Conservation (phyloP, 2,329 filamentous ascomycete species). For the Furcasterigmium sp. region DNA sequence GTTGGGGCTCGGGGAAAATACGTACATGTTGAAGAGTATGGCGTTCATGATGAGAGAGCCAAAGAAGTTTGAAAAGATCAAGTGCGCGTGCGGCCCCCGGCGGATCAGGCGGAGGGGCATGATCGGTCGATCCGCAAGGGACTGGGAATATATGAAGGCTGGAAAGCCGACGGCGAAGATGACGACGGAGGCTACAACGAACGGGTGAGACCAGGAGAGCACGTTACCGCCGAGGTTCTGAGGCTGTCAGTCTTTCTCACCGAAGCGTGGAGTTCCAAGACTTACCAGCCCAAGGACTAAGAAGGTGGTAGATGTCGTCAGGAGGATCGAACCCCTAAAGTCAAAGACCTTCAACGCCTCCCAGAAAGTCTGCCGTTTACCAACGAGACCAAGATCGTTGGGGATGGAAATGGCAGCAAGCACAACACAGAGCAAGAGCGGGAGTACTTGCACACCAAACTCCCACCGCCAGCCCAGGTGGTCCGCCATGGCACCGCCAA, state of each 20-base stretch:
- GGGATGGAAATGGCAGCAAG: slow-evolving; percentile 46
- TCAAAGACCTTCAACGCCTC: slow-evolving; percentile 54
- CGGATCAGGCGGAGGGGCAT: slow-evolving; percentile 53
- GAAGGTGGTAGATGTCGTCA: slow-evolving; percentile 49
- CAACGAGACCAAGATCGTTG: slow-evolving; percentile 42
- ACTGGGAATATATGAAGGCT: slow-evolving; percentile 47
- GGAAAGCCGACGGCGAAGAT: slow-evolving; percentile 43
- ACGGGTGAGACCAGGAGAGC: slow-evolving; percentile 54
- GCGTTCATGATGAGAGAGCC: slow-evolving; percentile 47
- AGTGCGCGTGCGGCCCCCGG: slow-evolving; percentile 45
- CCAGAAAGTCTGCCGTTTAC: slow-evolving; percentile 35
- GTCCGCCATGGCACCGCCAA: slow-evolving; percentile 67
- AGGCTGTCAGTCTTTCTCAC: neutral
- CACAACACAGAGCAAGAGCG: slow-evolving; percentile 38
- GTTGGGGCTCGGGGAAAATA: neutral
- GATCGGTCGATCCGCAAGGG: slow-evolving; percentile 45
- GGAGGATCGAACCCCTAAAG: slow-evolving; percentile 44
- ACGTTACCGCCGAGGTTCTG: slow-evolving; percentile 60
- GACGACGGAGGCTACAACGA: slow-evolving; percentile 46
- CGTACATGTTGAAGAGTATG: slow-evolving; percentile 54
- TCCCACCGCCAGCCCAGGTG: slow-evolving; percentile 69
- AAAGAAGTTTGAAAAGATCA: slow-evolving; percentile 52
- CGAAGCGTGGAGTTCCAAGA: slow-evolving; percentile 6
- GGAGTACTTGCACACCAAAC: slow-evolving; percentile 57
- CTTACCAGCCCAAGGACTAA: slow-evolving; percentile 54